Evolutionary conservation across 129 eudicot genomes (phyloP).

Genomic region (Flaveria bidentis): DNA sequence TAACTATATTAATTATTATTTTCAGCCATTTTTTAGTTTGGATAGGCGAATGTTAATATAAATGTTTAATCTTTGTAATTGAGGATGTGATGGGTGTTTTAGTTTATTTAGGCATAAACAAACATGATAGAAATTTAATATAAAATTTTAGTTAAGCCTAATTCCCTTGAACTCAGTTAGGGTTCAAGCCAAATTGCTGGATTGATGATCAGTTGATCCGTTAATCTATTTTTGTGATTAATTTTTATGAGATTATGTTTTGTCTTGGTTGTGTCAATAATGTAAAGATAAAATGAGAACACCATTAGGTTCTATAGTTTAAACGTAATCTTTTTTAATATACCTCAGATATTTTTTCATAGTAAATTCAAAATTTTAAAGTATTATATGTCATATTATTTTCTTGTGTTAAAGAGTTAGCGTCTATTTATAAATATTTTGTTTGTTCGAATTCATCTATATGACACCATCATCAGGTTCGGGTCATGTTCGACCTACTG

Average conservation of each 20-base stretch:
- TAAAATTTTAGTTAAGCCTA: background rate
- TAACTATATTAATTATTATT: constrained; percentile 18
- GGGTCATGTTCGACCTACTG: too few relatives aligned
- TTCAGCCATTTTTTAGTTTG: constrained; percentile 9
- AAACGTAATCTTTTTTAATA: background rate
- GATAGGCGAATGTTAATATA: background rate
- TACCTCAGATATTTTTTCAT: too few relatives aligned
- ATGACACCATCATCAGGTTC: too few relatives aligned
- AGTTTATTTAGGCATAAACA: background rate
- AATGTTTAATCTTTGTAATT: background rate
- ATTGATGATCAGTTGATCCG: background rate
- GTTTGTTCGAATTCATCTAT: too few relatives aligned
- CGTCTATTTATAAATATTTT: too few relatives aligned
- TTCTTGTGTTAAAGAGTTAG: background rate
- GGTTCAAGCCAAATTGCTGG: background rate
- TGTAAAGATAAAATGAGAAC: background rate
- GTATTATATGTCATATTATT: too few relatives aligned
- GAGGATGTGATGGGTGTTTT: background rate
- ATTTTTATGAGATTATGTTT: background rate
- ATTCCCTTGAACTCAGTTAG: background rate
- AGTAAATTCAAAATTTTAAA: too few relatives aligned
- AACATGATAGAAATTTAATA: background rate
- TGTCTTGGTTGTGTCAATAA: background rate
- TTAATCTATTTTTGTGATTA: background rate
- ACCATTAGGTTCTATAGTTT: background rate